phyloP scores from a whole-genome alignment of 345 rosid genomes.

The Firmiana major region DNA sequence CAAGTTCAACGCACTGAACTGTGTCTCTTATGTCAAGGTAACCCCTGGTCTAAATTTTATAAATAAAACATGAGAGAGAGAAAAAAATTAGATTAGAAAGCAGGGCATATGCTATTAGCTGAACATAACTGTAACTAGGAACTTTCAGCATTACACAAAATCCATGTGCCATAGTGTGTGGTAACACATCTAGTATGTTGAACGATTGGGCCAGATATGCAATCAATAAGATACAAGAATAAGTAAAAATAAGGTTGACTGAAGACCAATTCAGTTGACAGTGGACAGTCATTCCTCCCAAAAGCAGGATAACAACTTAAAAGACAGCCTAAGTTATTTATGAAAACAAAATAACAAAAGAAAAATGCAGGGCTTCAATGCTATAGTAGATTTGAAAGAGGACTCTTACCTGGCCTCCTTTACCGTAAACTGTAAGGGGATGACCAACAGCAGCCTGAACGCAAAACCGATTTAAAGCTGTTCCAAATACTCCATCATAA shows the following conservation, averaged over 20 bases:
- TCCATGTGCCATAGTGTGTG: background rate
- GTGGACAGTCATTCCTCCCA: background rate
- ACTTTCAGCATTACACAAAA: background rate
- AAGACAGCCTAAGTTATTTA: background rate
- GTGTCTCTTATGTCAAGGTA: constrained; percentile 98
- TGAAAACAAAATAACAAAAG: background rate
- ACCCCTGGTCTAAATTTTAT: constrained; percentile 76
- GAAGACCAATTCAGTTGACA: background rate
- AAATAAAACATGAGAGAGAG: background rate
- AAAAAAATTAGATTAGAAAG: background rate
- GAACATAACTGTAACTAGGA: background rate
- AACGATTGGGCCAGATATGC: background rate
- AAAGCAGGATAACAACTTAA: background rate
- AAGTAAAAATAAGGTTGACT: background rate
- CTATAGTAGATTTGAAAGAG: background rate
- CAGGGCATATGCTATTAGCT: background rate
- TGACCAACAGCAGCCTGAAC: constrained; percentile 97
- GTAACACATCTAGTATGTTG: background rate
- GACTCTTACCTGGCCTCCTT: constrained; percentile 87
- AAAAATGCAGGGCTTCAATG: background rate
- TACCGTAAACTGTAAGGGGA: constrained; percentile 94
- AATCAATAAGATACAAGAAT: background rate
- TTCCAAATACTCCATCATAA: constrained; percentile 94
- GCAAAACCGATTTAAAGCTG: constrained; percentile 91
- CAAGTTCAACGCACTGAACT: constrained; percentile 90